Conservation (phyloP, 306 rosid species). For the Trifolium fragiferum region DNA sequence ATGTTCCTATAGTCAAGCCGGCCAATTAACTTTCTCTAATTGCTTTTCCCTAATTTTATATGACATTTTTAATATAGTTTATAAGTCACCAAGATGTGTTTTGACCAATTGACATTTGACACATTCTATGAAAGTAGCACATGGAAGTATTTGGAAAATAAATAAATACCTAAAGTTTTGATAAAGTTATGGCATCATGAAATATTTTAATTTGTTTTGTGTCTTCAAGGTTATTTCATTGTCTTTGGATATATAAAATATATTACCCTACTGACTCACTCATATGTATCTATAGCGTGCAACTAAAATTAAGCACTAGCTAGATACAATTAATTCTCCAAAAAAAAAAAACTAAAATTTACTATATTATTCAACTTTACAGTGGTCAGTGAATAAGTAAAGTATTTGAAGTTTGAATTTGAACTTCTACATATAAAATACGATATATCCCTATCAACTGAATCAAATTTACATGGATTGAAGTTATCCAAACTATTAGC, state of each 20-base stretch:
- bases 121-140: conserved; percentile 38
- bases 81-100: conserved; percentile 31
- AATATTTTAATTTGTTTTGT: conserved; percentile 35
- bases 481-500: not conserved
- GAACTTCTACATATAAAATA: no score
- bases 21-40: conserved; percentile 33
- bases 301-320: not conserved
- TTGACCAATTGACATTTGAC: conserved; percentile 39
- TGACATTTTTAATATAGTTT: conserved; percentile 23
- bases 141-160: conserved; percentile 22
- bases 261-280: conserved; percentile 5
- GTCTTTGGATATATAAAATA: conserved; percentile 15
- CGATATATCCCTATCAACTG: no score
- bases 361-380: no score
- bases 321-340: not conserved
- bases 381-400: no score
- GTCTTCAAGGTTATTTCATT: conserved; percentile 26
- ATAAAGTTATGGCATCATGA: conserved; percentile 43
- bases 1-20: conserved; percentile 54
- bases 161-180: conserved; percentile 31
- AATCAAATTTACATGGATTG: no score
- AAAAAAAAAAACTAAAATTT: not conserved
- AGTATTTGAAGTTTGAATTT: no score
- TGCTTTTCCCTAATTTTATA: not conserved
- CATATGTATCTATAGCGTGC: not conserved